These are phyloP conservation scores for Exophiala viscosa DNA, from an alignment of 2,329 filamentous ascomycete genomes.

Conservation along the genomic window DNA sequence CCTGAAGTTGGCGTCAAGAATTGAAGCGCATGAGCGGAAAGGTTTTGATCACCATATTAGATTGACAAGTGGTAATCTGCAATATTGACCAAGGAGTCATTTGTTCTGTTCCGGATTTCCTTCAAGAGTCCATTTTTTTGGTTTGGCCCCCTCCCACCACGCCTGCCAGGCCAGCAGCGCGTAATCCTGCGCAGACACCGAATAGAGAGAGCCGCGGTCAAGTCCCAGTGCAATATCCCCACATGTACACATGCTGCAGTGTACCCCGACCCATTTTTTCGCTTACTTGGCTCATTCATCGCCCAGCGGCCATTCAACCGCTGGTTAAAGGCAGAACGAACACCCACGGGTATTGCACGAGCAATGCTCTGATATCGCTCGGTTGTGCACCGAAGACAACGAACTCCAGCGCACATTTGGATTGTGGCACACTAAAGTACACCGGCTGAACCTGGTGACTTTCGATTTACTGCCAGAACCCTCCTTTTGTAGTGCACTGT, in stretches of 20 bases:
- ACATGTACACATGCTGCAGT: neutral
- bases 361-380: too few species aligned
- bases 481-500: too few species aligned
- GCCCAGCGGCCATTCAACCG: neutral
- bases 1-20: too few species aligned
- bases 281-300: neutral
- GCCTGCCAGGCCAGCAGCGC: neutral
- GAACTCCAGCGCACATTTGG: too few species aligned
- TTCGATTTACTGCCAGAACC: too few species aligned
- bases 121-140: neutral
- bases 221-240: neutral
- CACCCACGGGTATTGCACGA: neutral
- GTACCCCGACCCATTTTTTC: neutral
- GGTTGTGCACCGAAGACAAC: too few species aligned
- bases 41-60: neutral
- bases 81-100: neutral
- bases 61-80: neutral
- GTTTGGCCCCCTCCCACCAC: neutral
- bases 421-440: too few species aligned
- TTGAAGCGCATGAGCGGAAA: neutral
- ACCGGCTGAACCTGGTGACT: too few species aligned
- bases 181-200: neutral
- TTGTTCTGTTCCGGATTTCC: neutral
- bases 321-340: neutral
- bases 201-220: neutral